A percentile compares a stretch with the other conserved stretches of the same genome.
Conservation (phyloP, 495 filamentous ascomycete species). For the Penicillium goetzii region DNA sequence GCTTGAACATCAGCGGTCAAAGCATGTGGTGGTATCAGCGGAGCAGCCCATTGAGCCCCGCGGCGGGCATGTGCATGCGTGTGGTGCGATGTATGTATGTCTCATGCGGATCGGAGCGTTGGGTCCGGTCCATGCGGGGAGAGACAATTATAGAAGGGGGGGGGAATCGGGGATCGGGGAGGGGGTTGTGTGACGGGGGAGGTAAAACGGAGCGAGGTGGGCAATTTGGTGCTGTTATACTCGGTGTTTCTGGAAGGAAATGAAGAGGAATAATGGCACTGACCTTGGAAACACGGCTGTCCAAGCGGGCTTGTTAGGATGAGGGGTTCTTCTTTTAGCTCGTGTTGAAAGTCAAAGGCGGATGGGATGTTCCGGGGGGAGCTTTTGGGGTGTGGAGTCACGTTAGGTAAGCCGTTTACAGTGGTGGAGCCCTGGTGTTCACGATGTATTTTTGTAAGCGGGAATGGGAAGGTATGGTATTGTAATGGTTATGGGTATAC, state of each 20-base stretch:
- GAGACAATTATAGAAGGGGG: constrained; percentile 13
- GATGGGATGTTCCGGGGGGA: not conserved
- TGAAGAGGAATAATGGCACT: not conserved
- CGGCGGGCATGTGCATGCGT: not conserved
- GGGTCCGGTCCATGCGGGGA: constrained; percentile 22
- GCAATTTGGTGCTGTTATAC: not conserved
- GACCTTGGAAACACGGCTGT: constrained; percentile 13
- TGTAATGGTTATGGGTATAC: not conserved
- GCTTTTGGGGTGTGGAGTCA: not conserved
- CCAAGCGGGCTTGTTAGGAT: constrained; percentile 3
- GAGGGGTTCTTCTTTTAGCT: constrained; percentile 2
- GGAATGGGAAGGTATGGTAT: no score
- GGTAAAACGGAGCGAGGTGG: not conserved
- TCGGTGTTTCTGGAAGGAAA: not conserved
- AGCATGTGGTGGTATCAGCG: not conserved
- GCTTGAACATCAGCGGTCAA: not conserved
- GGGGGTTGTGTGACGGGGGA: not conserved
- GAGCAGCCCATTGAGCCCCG: not conserved
- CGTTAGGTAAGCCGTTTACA: constrained; percentile 5
- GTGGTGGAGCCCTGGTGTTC: not conserved
- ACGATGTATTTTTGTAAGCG: not conserved
- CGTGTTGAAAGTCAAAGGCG: constrained; percentile 9
- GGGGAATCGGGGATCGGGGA: not conserved
- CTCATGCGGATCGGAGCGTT: constrained; percentile 8
- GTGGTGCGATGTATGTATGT: constrained; percentile 14